These are phyloP conservation scores for Trichophyton schoenleinii DNA, from an alignment of 2,329 filamentous ascomycete species.

Conservation along the genomic window DNA sequence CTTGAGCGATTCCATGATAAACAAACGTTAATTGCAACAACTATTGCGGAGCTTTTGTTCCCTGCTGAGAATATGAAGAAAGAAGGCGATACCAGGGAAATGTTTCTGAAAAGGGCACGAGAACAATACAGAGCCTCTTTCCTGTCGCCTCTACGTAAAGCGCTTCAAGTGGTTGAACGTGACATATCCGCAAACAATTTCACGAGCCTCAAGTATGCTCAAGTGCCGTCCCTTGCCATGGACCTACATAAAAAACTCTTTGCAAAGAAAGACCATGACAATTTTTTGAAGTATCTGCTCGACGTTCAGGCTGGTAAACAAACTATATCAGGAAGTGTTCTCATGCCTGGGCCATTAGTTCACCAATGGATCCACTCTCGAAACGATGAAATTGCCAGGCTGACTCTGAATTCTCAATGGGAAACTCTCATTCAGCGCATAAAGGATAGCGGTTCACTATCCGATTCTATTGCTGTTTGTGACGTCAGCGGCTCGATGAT, in stretches of 20 bases:
- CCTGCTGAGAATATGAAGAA: conserved; percentile 30
- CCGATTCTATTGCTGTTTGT: conserved; percentile 44
- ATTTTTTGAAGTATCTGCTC: conserved; percentile 40
- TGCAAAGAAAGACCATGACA: conserved; percentile 37
- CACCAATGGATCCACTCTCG: conserved; percentile 19
- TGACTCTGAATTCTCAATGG: conserved; percentile 41
- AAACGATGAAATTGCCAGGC: not conserved
- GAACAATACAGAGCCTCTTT: conserved; percentile 42
- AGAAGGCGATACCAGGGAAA: conserved; percentile 30
- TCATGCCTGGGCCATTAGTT: conserved; percentile 43
- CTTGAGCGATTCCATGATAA: conserved; percentile 45
- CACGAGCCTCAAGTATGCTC: conserved; percentile 45
- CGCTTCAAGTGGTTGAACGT: conserved; percentile 35
- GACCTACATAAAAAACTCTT: conserved; percentile 40
- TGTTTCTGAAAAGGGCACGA: conserved; percentile 43
- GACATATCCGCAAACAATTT: conserved; percentile 44
- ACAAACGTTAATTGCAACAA: conserved; percentile 44
- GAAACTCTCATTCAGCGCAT: conserved; percentile 45
- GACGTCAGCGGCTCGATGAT: conserved; percentile 47
- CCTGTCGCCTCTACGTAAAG: conserved; percentile 41
- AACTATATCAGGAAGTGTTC: conserved; percentile 44
- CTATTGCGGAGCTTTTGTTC: conserved; percentile 44
- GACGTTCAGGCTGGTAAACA: conserved; percentile 38
- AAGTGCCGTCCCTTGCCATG: conserved; percentile 47
- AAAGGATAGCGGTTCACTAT: conserved; percentile 42